phyloP scores from a whole-genome alignment of 495 filamentous ascomycete species.

The Neurospora tetraspora region DNA sequence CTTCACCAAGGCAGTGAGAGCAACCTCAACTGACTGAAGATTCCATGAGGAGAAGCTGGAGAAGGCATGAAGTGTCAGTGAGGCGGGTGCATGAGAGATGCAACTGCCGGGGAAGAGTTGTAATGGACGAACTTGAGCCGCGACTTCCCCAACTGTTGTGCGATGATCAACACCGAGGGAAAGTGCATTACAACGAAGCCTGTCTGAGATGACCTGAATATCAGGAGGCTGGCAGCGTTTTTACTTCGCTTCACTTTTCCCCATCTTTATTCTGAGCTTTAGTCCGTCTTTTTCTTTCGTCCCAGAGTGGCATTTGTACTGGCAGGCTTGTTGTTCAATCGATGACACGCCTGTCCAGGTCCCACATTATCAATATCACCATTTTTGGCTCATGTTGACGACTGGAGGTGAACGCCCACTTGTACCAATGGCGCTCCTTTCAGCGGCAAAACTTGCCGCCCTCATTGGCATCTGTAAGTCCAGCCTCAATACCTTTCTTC shows the following conservation, averaged over 20 bases:
- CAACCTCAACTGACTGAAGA: neutral
- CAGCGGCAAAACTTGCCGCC: neutral
- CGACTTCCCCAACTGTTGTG: neutral
- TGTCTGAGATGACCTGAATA: neutral
- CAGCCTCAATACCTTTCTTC: neutral
- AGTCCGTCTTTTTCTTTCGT: too few relatives aligned
- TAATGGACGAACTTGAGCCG: neutral
- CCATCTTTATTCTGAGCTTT: too few relatives aligned
- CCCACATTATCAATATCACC: neutral
- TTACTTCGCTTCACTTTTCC: neutral
- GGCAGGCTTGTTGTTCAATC: neutral
- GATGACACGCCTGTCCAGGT: neutral
- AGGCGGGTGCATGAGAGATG: neutral
- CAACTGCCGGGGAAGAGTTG: neutral
- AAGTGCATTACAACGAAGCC: neutral
- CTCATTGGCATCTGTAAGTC: neutral
- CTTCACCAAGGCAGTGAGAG: neutral
- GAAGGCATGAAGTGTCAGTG: neutral
- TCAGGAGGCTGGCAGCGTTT: neutral
- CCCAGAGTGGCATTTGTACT: neutral
- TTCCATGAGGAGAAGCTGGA: neutral
- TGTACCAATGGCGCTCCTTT: neutral
- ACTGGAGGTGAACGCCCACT: neutral
- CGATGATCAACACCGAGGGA: neutral
- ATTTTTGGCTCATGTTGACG: neutral